Conservation (phyloP, 2,329 filamentous ascomycete species). For the Aspergillus sp. region DNA sequence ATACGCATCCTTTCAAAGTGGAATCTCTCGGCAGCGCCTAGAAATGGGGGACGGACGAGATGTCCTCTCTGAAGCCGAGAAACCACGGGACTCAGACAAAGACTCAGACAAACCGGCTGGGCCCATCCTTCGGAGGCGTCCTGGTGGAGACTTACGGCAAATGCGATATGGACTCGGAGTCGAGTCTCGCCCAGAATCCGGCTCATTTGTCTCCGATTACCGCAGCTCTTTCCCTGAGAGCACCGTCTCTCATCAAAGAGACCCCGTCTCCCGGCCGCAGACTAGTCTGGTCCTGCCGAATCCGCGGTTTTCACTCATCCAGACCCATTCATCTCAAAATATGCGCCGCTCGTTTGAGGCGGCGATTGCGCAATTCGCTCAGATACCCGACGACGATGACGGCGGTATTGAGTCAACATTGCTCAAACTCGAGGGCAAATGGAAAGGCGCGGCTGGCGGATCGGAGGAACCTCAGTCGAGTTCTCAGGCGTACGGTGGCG, state of each 20-base stretch:
- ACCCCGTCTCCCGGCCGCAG: conserved; percentile 22
- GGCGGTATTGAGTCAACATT: conserved; percentile 91
- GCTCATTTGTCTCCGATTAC: conserved; percentile 37
- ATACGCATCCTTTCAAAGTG: conserved; percentile 47
- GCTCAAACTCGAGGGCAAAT: conserved; percentile 87
- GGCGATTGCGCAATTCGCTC: conserved; percentile 81
- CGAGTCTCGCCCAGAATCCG: conserved; percentile 42
- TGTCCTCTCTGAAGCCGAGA: conserved; percentile 15
- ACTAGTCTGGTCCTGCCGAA: conserved; percentile 30
- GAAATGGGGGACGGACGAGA: conserved; percentile 25
- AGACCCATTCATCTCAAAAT: conserved; percentile 57
- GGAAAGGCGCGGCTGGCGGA: conserved; percentile 29
- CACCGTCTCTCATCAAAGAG: conserved; percentile 12
- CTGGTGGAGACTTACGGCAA: conserved; percentile 72
- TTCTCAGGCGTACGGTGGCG: conserved; percentile 75
- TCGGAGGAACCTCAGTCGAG: conserved; percentile 64
- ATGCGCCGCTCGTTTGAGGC: conserved; percentile 75
- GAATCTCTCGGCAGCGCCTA: conserved; percentile 32
- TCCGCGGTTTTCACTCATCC: conserved; percentile 42
- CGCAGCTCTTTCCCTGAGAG: conserved; percentile 26
- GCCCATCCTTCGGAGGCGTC: conserved; percentile 67
- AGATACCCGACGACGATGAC: conserved; percentile 84
- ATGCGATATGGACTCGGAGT: conserved; percentile 65
- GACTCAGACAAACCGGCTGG: conserved; percentile 21
- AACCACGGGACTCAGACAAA: conserved; percentile 15